Conservation (phyloP, 805 yeast genomes). For the Myxozyma kluyveri region DNA sequence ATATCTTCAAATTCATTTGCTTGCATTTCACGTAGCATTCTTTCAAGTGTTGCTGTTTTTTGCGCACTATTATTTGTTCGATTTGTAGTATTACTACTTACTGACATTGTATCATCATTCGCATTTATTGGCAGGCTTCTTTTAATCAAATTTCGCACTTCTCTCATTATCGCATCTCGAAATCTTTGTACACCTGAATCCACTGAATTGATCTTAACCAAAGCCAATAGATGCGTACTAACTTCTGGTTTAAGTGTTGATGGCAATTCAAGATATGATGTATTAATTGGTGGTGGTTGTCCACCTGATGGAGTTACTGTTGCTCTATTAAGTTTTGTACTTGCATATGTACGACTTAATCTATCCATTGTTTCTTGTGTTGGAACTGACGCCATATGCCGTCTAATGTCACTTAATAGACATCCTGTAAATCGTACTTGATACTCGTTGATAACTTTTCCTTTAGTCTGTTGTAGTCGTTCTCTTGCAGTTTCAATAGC, state of each 20-base stretch:
- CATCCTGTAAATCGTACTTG: constrained; percentile 54
- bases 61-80: constrained; percentile 35
- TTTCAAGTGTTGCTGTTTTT: constrained; percentile 44
- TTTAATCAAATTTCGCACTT: constrained; percentile 70
- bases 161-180: constrained; percentile 65
- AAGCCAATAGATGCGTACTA: constrained; percentile 50
- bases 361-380: constrained; percentile 51
- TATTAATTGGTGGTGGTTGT: constrained; percentile 34
- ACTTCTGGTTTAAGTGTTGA: constrained; percentile 46
- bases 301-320: constrained; percentile 11
- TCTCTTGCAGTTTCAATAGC: constrained; percentile 54
- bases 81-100: constrained; percentile 33
- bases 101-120: constrained; percentile 40
- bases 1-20: constrained; percentile 73
- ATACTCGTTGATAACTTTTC: constrained; percentile 69
- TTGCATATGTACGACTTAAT: constrained; percentile 37
- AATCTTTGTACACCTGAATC: constrained; percentile 58
- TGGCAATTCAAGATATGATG: constrained; percentile 43
- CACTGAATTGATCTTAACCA: constrained; percentile 39
- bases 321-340: constrained; percentile 23
- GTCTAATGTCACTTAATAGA: constrained; percentile 60
- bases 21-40: constrained; percentile 59
- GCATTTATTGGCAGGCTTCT: constrained; percentile 51
- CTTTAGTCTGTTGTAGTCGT: constrained; percentile 53
- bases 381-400: constrained; percentile 53